Conservation (phyloP, 306 rosid species). For the Castanea sativa region DNA sequence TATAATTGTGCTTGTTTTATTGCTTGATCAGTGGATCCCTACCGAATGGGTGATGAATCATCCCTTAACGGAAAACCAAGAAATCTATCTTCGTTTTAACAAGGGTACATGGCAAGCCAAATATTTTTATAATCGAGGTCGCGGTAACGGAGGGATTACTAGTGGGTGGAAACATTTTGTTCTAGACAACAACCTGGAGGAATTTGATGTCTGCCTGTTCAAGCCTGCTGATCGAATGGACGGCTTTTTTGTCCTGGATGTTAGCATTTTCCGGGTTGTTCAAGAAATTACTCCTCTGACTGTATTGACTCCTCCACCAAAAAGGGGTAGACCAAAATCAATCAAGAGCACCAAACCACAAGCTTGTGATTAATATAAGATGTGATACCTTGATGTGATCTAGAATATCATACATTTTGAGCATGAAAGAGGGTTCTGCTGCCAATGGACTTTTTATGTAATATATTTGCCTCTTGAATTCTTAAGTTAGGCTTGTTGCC, state of each 20-base stretch:
- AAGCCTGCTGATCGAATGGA: constrained; percentile 27
- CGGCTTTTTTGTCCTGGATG: constrained; percentile 36
- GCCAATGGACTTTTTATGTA: no score
- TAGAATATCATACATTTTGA: not conserved
- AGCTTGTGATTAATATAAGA: not conserved
- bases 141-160: constrained; percentile 46
- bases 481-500: no score
- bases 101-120: constrained; percentile 39
- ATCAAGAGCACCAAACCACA: not conserved
- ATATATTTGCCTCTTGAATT: no score
- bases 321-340: constrained; percentile 20
- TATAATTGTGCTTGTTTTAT: not conserved
- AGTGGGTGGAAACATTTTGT: constrained; percentile 69
- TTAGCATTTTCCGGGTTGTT: constrained; percentile 57
- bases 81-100: constrained; percentile 42
- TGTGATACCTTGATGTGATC: not conserved
- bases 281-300: constrained; percentile 36
- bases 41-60: constrained; percentile 35
- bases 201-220: constrained; percentile 59
- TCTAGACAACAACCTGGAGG: constrained; percentile 61
- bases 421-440: no score
- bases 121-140: constrained; percentile 27
- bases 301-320: constrained; percentile 14
- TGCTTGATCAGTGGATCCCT: constrained; percentile 42
- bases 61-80: constrained; percentile 37